Base-by-base conservation (phyloP, 208 protist species). In the Trypanosoma lewisi region DNA sequence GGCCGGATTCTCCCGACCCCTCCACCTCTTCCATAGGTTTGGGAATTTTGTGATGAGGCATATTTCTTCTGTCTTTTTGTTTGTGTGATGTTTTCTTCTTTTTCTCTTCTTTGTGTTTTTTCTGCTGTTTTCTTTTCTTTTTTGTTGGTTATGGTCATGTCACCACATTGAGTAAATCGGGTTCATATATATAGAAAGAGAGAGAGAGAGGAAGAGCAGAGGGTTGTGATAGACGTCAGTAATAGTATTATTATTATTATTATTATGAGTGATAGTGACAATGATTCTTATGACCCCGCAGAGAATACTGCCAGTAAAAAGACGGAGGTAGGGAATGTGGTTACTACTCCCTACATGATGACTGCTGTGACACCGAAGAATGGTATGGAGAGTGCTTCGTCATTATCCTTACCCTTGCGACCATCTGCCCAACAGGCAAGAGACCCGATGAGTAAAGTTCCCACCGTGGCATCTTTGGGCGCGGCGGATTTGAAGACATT, bases 231-330 rank as follows among this genome's bases (percentile, higher is more conserved):
- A 42, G 37, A 14, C 11, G 8, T 42, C 14, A 42, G 37, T 42
- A 42, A 14, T 8, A 42, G 14, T 42, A 42, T 42, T 14, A 42
- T 42, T 42, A 42, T 14, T 12, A 9, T 14, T 41, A 7, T 14
- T 54, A 41, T 12, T 31, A 81, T 79, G 77, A 75, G 69, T 53
- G 61, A 74, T 61, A 85, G 79, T 61, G 78, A 80, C 25, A 64
- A 66, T 57, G 78, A 83, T 33, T 59, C 27, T 7, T 85, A 89
- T 61, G 82, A 89, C 59, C 82, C 82, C 2, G 68, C 70, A 9
- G 71, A 72, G 50, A 52, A 73, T 23, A 48, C n/a, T 30, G 47
- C 17, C 12, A 27, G 9, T 25, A 58, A 66, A 39, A n/a, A n/a
- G n/a, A n/a, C n/a, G 16, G 19, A 12, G 19, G 49, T 42, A 25